These are phyloP conservation scores for Picochlorum sp. DNA, from an alignment of 139 green algal genomes.

Conservation along the genomic window DNA sequence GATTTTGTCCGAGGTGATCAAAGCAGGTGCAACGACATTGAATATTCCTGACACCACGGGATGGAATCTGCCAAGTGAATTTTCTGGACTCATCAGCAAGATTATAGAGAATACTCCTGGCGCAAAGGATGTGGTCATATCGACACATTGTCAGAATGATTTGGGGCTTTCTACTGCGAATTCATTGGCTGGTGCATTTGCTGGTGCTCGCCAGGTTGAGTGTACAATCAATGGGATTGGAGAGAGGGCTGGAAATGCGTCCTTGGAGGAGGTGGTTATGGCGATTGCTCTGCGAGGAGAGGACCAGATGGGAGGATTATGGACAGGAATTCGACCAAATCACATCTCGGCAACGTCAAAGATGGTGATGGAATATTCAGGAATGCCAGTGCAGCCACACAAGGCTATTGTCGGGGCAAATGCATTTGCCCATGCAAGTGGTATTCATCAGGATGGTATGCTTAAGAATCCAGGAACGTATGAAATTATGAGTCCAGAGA, in stretches of 20 bases:
- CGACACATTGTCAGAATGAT: slow-evolving; percentile 99
- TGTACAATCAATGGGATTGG: slow-evolving; percentile 99
- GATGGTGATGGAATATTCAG: slow-evolving; percentile 90
- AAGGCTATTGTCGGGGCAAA: slow-evolving; percentile 99
- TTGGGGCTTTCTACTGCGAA: slow-evolving; percentile 95
- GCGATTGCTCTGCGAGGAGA: slow-evolving; percentile 72
- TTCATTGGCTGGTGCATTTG: slow-evolving; percentile 68
- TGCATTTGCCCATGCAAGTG: slow-evolving; percentile 92
- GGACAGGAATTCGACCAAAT: slow-evolving; percentile 82
- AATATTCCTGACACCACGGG: slow-evolving; percentile 98
- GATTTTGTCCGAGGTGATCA: slow-evolving; percentile 79
- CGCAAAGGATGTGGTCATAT: slow-evolving; percentile 78
- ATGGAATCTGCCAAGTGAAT: slow-evolving; percentile 94
- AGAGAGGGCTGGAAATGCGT: slow-evolving; percentile 94
- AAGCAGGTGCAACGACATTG: slow-evolving; percentile 94
- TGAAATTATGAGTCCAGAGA: slow-evolving; percentile 97
- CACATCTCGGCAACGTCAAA: slow-evolving; percentile 78
- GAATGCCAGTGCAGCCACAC: slow-evolving; percentile 93
- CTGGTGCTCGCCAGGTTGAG: slow-evolving; percentile 67
- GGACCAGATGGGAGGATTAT: slow-evolving; percentile 73
- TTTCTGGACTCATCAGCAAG: slow-evolving; percentile 71
- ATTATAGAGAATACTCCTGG: slow-evolving; percentile 87
- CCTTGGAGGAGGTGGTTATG: slow-evolving; percentile 93
- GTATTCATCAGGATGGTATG: slow-evolving; percentile 95
- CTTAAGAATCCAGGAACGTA: slow-evolving; percentile 76